Percentiles rank a stretch among this genome's conserved stretches.
These are phyloP conservation scores for Ogataea nitratoaversa DNA, from an alignment of 805 yeast species.

Conservation along the genomic window DNA sequence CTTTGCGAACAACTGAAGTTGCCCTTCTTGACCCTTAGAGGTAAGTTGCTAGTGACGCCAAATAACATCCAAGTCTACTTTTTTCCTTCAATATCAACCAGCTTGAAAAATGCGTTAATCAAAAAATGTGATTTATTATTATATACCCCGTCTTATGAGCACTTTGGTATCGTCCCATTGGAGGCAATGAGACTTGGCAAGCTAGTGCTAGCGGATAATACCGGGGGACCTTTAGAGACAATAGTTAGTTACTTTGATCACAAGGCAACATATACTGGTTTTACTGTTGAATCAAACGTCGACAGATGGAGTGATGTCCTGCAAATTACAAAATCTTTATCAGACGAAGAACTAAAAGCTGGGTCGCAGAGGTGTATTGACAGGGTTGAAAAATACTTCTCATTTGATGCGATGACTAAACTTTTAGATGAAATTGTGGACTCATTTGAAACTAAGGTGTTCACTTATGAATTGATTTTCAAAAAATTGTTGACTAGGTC, in stretches of 20 bases:
- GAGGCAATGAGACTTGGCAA: slow-evolving; percentile 86
- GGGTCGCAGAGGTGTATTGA: slow-evolving; percentile 23
- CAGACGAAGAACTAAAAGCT: slow-evolving; percentile 5
- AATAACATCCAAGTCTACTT: slow-evolving; percentile 38
- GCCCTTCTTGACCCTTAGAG: slow-evolving; percentile 36
- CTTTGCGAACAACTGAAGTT: slow-evolving; percentile 45
- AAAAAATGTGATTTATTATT: slow-evolving; percentile 54
- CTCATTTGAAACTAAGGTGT: slow-evolving; percentile 8
- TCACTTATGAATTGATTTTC: slow-evolving; percentile 3
- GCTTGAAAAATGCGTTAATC: slow-evolving; percentile 60
- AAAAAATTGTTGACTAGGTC: background rate
- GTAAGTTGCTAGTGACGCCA: slow-evolving; percentile 13
- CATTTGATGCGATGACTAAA: slow-evolving; percentile 41
- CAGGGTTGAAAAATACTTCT: slow-evolving; percentile 38
- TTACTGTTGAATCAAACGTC: slow-evolving; percentile 45
- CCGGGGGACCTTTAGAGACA: slow-evolving; percentile 93
- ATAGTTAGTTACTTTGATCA: slow-evolving; percentile 34
- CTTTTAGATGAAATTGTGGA: slow-evolving; percentile 15
- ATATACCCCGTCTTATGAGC: slow-evolving; percentile 90
- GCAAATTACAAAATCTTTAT: slow-evolving; percentile 30
- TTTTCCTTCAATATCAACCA: slow-evolving; percentile 72
- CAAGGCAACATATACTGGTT: slow-evolving; percentile 47
- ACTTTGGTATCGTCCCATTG: slow-evolving; percentile 95
- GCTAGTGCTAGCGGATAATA: slow-evolving; percentile 80
- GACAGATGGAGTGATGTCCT: slow-evolving; percentile 54